Base-by-base conservation (phyloP, 1,284 basidiomycete species). In the Microbotryum violaceum region DNA sequence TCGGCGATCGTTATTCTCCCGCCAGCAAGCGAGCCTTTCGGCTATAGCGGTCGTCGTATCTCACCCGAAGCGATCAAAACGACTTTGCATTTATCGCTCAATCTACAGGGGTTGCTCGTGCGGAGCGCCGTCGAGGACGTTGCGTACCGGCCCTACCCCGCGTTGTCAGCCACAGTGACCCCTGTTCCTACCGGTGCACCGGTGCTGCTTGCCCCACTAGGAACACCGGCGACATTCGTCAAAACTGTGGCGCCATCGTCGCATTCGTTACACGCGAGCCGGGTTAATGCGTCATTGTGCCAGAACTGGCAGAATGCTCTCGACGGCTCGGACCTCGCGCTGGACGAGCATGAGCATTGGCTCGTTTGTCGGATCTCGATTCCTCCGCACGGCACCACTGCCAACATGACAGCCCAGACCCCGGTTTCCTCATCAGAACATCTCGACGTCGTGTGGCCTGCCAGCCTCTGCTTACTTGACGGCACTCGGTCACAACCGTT, bases 401-500 rank as follows among this genome's bases (percentile, higher is more conserved):
- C 18, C 57, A 10, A 53, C 50, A 18, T 20, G 25, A 7, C 33
- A 46, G 29, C 16, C 16, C 31, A 21, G 27, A 3, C 44, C 31
- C 9, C 31, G 16, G 10, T 3, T 23, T 18, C 23, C 52, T 5
- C 47, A 48, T 20, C 42, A 0, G 49, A 55, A 42, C 25, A 16
- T 3, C 6, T 55, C 6, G 67, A 64, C 4, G 45, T 63, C 31
- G 53, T 65, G n/a, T 69, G 65, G 65, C 67, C 67, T 0, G 48
- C 57, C 2, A 49, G 48, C 18, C 59, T 69, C 8, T 51, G 55
- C 46, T 6, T 69, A 7, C n/a, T 69, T 53, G 66, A 68, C 45
- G 57, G 60, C 21, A 56, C 59, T 4, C 49, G 45, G 25, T 45
- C 57, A 18, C 54, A 42, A 9, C 63, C 60, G 6, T 16, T 21